Evolutionary conservation across 768 basidiomycete genomes (phyloP).

Genomic region (Psilocybe tampanensis): DNA sequence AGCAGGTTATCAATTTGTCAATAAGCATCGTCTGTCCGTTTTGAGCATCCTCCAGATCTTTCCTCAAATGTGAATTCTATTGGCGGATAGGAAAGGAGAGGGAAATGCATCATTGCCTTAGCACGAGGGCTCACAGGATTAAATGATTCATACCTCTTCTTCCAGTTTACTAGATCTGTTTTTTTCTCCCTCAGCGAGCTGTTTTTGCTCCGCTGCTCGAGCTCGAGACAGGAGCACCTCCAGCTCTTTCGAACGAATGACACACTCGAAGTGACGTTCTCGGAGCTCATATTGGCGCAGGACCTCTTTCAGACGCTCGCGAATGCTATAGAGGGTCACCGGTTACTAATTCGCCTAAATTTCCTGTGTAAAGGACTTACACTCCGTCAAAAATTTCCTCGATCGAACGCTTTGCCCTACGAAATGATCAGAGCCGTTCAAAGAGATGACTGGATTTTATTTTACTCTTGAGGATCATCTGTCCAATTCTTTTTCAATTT

Average conservation of each 20-base stretch:
- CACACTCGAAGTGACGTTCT: slow-evolving; percentile 90
- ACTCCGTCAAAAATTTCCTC: slow-evolving; percentile 87
- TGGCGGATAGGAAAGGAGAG: slow-evolving; percentile 1
- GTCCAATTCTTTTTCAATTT: slow-evolving; percentile 83
- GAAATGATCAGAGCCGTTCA: slow-evolving; percentile 5
- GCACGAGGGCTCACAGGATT: slow-evolving; percentile 13
- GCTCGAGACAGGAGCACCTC: slow-evolving; percentile 87
- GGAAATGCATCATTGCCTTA: slow-evolving; percentile 14
- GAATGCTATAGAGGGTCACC: slow-evolving; percentile 64
- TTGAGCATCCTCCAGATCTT: slow-evolving; percentile 81
- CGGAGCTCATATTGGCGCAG: slow-evolving; percentile 88
- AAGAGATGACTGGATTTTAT: not conserved
- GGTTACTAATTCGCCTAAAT: no score
- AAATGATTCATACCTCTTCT: slow-evolving; percentile 61
- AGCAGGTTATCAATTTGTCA: slow-evolving; percentile 82
- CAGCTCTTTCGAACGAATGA: slow-evolving; percentile 89
- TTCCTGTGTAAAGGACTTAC: slow-evolving; percentile 43
- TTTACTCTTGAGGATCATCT: slow-evolving; percentile 71
- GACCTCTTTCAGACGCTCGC: slow-evolving; percentile 85
- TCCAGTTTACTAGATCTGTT: slow-evolving; percentile 65
- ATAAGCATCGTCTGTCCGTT: slow-evolving; percentile 78
- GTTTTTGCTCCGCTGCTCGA: slow-evolving; percentile 85
- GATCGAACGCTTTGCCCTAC: slow-evolving; percentile 71
- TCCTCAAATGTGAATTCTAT: slow-evolving; percentile 68
- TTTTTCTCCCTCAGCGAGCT: slow-evolving; percentile 78